Conservation (phyloP, 2,329 filamentous ascomycete species). For the Fusarium nygamai region DNA sequence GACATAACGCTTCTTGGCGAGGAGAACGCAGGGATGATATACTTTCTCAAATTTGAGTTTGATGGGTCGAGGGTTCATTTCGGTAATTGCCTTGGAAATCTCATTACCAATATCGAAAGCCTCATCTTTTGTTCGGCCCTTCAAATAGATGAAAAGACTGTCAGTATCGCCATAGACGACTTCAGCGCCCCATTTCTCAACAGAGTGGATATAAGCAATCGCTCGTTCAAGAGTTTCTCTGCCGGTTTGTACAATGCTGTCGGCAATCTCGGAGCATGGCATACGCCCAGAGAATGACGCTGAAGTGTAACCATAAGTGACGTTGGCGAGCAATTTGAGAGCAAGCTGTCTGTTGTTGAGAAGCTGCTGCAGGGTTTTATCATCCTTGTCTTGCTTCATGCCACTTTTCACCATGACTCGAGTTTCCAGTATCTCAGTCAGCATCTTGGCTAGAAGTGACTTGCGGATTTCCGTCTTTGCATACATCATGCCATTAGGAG, state of each 20-base stretch:
- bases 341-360: slow-evolving; percentile 94
- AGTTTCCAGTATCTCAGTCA: slow-evolving; percentile 94
- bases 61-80: slow-evolving; percentile 88
- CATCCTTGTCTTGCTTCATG: slow-evolving; percentile 93
- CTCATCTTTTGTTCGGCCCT: slow-evolving; percentile 85
- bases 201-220: slow-evolving; percentile 90
- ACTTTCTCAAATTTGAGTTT: slow-evolving; percentile 99
- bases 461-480: slow-evolving; percentile 85
- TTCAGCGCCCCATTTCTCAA: slow-evolving; percentile 89
- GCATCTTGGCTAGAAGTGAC: slow-evolving; percentile 93
- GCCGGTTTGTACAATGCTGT: slow-evolving; percentile 96
- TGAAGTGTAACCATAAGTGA: slow-evolving; percentile 97
- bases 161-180: slow-evolving; percentile 99
- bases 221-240: slow-evolving; percentile 94
- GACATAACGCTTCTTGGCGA: slow-evolving; percentile 98
- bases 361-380: slow-evolving; percentile 84
- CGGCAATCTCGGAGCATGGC: slow-evolving; percentile 97
- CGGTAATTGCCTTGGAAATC: slow-evolving; percentile 86
- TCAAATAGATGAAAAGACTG: slow-evolving; percentile 90
- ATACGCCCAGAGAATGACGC: slow-evolving; percentile 96
- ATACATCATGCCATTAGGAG: slow-evolving; percentile 98
- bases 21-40: slow-evolving; percentile 91
- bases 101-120: slow-evolving; percentile 94
- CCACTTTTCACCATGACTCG: slow-evolving; percentile 97
- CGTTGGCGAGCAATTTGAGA: slow-evolving; percentile 96